Evolutionary conservation across 768 basidiomycete genomes (phyloP).

Genomic region (Pseudohyphozyma bogoriensis): DNA sequence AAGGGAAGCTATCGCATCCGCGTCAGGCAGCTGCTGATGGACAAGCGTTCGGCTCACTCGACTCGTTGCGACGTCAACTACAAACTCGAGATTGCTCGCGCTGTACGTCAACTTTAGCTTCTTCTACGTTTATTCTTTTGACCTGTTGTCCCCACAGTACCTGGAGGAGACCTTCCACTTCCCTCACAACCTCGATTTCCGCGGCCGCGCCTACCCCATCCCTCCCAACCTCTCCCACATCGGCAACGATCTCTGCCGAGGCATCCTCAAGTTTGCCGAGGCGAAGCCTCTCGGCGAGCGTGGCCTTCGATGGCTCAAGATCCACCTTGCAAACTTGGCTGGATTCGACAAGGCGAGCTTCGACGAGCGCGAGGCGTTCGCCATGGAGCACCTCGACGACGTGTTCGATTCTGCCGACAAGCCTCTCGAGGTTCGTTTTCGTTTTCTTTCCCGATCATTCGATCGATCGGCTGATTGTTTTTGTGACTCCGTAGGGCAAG

Average conservation of each 20-base stretch:
- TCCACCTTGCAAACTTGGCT: conserved; percentile 84
- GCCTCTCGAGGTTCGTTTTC: conserved; percentile 59
- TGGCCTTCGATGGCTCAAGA: conserved; percentile 88
- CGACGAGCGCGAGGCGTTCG: conserved; percentile 76
- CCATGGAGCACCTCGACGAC: conserved; percentile 59
- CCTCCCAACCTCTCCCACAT: conserved; percentile 93
- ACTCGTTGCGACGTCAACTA: conserved; percentile 90
- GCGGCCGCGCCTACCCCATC: conserved; percentile 91
- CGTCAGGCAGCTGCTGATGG: conserved; percentile 25
- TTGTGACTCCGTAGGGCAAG: conserved; percentile 55
- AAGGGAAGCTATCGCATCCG: conserved; percentile 50
- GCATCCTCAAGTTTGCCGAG: conserved; percentile 73
- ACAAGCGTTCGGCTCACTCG: conserved; percentile 53
- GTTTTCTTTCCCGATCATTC: neutral
- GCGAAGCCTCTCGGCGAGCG: conserved; percentile 66
- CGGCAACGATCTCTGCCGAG: conserved; percentile 79
- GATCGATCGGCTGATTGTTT: neutral
- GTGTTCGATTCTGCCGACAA: conserved; percentile 72
- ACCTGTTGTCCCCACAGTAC: conserved; percentile 48
- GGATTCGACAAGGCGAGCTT: conserved; percentile 93
- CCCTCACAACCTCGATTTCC: conserved; percentile 94
- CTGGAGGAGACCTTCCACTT: conserved; percentile 78
- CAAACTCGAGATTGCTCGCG: conserved; percentile 88
- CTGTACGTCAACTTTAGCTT: conserved; percentile 47
- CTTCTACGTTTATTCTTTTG: conserved; percentile 10